Conservation (phyloP, 257 asterid genomes). For the Solanum sitiens region DNA sequence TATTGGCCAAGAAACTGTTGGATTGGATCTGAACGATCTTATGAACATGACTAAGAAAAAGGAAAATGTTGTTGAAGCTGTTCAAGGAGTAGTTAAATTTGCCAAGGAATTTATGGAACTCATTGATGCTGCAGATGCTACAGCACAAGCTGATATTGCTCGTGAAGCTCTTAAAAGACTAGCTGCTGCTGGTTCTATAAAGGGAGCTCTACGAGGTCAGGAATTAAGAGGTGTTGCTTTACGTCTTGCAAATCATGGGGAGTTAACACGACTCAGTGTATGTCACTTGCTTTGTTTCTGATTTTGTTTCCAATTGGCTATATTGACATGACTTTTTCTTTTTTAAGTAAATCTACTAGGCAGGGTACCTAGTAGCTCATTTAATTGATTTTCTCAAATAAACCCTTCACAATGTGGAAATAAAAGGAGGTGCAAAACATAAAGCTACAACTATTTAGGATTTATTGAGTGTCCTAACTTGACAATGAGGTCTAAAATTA, state of each 20-base stretch:
- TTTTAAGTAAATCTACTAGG: not conserved
- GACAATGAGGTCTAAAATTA: not conserved
- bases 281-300: constrained; percentile 11
- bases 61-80: constrained; percentile 90
- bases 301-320: not conserved
- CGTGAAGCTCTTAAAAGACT: constrained; percentile 96
- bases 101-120: constrained; percentile 89
- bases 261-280: constrained; percentile 90
- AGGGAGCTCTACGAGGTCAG: constrained; percentile 89
- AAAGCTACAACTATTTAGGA: not conserved
- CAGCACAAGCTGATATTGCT: constrained; percentile 93
- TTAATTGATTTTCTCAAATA: not conserved
- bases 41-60: constrained; percentile 79
- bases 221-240: constrained; percentile 92
- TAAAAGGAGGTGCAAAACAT: not conserved
- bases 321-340: not conserved
- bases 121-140: constrained; percentile 99
- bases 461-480: not conserved
- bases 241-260: constrained; percentile 96
- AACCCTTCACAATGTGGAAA: not conserved
- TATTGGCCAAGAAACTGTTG: constrained; percentile 92
- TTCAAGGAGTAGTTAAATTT: constrained; percentile 90
- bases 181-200: constrained; percentile 98
- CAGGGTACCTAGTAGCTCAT: not conserved
- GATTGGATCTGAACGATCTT: constrained; percentile 81